phyloP scores from a whole-genome alignment of 2,329 filamentous ascomycete genomes.

The Monosporascus sp. region DNA sequence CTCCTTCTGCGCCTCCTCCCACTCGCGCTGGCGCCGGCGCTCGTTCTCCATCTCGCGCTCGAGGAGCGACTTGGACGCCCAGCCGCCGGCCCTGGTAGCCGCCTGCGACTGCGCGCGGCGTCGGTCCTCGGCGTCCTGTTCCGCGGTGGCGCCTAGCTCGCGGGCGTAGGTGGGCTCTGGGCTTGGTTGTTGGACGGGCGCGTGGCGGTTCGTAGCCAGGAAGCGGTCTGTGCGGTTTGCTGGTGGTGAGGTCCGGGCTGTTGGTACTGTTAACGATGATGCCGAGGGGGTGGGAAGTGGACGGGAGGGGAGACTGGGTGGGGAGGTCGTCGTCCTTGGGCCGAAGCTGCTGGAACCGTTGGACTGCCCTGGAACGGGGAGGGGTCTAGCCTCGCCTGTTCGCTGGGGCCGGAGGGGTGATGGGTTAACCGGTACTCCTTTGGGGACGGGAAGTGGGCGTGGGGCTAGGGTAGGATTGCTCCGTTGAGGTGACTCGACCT shows the following conservation, averaged over 20 bases:
- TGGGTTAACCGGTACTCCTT: conserved; percentile 23
- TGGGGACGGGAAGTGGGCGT: conserved; percentile 37
- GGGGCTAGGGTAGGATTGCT: conserved; percentile 18
- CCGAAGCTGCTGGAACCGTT: conserved; percentile 8
- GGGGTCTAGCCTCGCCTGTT: conserved; percentile 42
- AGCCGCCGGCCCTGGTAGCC: conserved; percentile 57
- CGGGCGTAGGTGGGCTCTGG: conserved; percentile 48
- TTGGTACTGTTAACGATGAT: background rate
- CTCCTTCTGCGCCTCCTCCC: conserved; percentile 70
- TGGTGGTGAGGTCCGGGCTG: background rate
- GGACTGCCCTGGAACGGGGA: conserved; percentile 39
- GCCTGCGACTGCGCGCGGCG: conserved; percentile 52
- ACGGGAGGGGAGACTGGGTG: conserved; percentile 13
- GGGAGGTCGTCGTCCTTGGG: conserved; percentile 21
- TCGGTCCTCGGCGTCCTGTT: conserved; percentile 58
- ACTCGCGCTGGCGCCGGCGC: conserved; percentile 69
- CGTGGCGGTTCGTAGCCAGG: conserved; percentile 45
- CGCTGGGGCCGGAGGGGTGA: conserved; percentile 29
- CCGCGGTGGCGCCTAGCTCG: conserved; percentile 50
- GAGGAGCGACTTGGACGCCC: conserved; percentile 64
- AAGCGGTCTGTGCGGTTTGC: conserved; percentile 43
- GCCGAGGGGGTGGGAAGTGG: conserved; percentile 21
- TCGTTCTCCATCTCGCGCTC: conserved; percentile 80
- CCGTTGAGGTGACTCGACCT: conserved; percentile 4
- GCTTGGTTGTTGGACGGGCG: conserved; percentile 32